Base-by-base conservation (phyloP, 306 rosid genomes). In the Casuarina glauca region DNA sequence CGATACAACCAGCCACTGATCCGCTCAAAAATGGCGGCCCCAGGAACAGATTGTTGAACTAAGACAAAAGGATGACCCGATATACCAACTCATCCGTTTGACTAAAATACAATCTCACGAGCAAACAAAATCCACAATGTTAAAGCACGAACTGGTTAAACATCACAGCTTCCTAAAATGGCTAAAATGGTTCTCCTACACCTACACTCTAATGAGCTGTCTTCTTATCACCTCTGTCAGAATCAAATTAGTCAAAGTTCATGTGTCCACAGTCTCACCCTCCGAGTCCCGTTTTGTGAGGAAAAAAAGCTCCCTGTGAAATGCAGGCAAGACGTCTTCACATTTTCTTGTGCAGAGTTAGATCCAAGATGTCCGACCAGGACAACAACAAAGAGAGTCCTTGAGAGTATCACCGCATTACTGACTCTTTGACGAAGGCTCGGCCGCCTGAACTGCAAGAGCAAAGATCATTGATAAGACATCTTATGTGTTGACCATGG, bases 401-500 rank as follows among this genome's bases (percentile, higher is more conserved):
- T 12, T 17, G 54, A 44, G 19, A 35, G 51, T 46, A 85, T 95
- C 97, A 95, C 82, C 97, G 88, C 99, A 95, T 91, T 67, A 95
- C 97, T 0, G 97, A 91, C 83, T 95, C 99, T 84, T 95, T 95
- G 44, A 95, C 91, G 82, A 82, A 91, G 45, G 97, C 85, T 71
- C 97, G 94, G 58, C 96, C 97, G 55, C 97, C 99, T 0, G 97
- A 87, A 67, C 99, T 95, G 97, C 88, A 88, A 87, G 78, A 78
- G 58, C 73, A 79, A 72, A 73, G 43, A 70, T 66, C 32, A 75
- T 52, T 10, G 52, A 12, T 5, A 36, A 2, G 19, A 13, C 13
- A 62, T 36, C 44, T 62, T 44, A 11, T 62, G 69, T 38, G 32
- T 66, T 42, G 71, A 67, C 4, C 6, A 3, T 16, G 35, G 71